Base-by-base conservation (phyloP, 164 flowering plant genomes). In the Macadamia tetraphylla region DNA sequence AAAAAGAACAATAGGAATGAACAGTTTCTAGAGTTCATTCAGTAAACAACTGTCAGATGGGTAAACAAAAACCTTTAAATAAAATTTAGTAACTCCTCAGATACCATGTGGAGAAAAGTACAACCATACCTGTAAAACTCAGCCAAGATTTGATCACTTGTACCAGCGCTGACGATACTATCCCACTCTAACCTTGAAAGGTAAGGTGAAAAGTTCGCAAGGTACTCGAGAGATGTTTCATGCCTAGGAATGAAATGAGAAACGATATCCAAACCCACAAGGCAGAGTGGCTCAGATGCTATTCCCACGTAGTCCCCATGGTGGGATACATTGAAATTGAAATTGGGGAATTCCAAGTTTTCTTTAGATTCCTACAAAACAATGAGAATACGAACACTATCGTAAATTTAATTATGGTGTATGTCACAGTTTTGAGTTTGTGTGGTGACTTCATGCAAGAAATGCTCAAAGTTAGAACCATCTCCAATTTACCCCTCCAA, bases 221-320 rank as follows among this genome's bases (percentile, higher is more conserved):
- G 69, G 72, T 84, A 88, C 18, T 85, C 82, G 1, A 58, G 68
- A 58, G 78, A 66, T 0, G 85, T 70, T 73, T 89, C 92, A 15
- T 74, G 76, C 68, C 35, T 68, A 14, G 95, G 94, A 71, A 67
- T 65, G 31, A 40, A 66, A 70, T 56, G 78, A 69, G 83, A 83
- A 72, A 89, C 90, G 62, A 93, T 78, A 75, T 90, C 97, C 76
- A 90, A 62, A 10, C 98, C 98, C 65, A 90, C 90, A 62, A 90
- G 79, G 76, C 88, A 88, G 13, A 84, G 29, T 62, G 97, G 89
- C 71, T 90, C 98, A 52, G 97, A 90, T 64, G 95, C 92, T 77
- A 93, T 86, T 9, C 86, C 95, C 66, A 88, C 97, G 74, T 76
- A 87, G 67, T 93, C 94, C 69, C 97, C 95, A 70, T 93, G 91